A percentile compares a stretch with the other conserved stretches of the same genome.
Evolutionary conservation across 106 monocot species (phyloP).

Genomic region (Platanthera zijinensis): DNA sequence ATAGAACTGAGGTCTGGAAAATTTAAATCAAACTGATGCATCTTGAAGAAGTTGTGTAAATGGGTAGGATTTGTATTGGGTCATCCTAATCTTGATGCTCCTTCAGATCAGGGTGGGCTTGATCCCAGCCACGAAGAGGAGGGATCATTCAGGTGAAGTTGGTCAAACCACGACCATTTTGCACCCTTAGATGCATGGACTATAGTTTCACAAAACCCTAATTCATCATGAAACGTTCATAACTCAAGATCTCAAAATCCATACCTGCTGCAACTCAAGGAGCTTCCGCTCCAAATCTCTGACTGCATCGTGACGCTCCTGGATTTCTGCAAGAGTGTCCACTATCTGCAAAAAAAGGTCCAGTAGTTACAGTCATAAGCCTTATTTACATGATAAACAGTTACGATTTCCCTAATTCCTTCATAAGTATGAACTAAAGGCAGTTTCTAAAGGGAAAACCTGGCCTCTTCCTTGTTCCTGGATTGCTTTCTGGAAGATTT

Average conservation of each 20-base stretch:
- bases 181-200: no score
- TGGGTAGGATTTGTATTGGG: no score
- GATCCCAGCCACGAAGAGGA: no score
- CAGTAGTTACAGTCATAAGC: not conserved
- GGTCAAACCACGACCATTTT: no score
- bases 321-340: conserved; percentile 93
- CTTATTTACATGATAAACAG: not conserved
- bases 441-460: conserved; percentile 31
- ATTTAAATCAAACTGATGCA: not conserved
- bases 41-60: not conserved
- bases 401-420: no score
- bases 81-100: no score
- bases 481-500: conserved; percentile 92
- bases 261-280: conserved; percentile 95
- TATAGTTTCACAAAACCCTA: not conserved
- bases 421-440: not conserved
- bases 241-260: not conserved
- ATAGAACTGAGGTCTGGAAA: not conserved
- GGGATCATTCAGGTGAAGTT: no score
- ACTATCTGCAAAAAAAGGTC: conserved; percentile 47
- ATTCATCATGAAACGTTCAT: not conserved
- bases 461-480: conserved; percentile 92
- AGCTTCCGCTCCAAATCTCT: conserved; percentile 93
- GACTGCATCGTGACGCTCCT: conserved; percentile 87
- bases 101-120: no score